Evolutionary conservation across 73 alveolate genomes (phyloP).

Genomic region (Tetrahymena elliotti): DNA sequence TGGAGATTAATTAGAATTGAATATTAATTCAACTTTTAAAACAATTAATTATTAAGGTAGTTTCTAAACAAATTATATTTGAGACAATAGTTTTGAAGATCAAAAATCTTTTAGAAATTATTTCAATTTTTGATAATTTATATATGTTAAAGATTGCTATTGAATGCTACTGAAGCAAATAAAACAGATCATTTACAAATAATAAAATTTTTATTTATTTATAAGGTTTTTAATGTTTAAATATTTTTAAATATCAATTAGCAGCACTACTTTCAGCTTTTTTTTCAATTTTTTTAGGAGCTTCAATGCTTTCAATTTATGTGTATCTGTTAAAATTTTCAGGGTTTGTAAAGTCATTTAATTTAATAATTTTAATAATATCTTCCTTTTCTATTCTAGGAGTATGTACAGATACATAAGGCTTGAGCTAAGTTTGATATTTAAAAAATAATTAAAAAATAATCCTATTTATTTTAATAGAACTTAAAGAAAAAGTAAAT

Average conservation of each 20-base stretch:
- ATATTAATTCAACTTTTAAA: too few relatives aligned
- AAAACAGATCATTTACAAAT: background rate
- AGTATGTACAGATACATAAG: conserved; percentile 34
- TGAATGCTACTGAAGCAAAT: background rate
- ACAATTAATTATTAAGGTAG: too few relatives aligned
- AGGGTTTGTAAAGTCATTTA: conserved; percentile 16
- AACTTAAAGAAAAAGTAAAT: background rate
- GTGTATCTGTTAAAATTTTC: conserved; percentile 16
- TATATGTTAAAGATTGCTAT: background rate
- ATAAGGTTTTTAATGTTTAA: background rate
- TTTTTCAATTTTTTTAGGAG: background rate
- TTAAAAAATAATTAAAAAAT: background rate
- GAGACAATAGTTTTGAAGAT: too few relatives aligned
- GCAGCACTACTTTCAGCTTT: background rate
- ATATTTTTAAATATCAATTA: background rate
- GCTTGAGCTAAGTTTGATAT: conserved; percentile 10
- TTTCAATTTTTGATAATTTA: background rate
- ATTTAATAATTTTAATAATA: background rate
- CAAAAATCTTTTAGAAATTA: background rate
- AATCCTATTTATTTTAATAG: background rate
- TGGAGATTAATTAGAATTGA: too few relatives aligned
- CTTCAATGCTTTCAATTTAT: background rate
- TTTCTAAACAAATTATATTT: too few relatives aligned
- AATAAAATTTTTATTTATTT: too few relatives aligned
- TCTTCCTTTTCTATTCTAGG: conserved; percentile 26